Conservation (phyloP, 768 basidiomycete genomes). For the Agrocybe praecox region DNA sequence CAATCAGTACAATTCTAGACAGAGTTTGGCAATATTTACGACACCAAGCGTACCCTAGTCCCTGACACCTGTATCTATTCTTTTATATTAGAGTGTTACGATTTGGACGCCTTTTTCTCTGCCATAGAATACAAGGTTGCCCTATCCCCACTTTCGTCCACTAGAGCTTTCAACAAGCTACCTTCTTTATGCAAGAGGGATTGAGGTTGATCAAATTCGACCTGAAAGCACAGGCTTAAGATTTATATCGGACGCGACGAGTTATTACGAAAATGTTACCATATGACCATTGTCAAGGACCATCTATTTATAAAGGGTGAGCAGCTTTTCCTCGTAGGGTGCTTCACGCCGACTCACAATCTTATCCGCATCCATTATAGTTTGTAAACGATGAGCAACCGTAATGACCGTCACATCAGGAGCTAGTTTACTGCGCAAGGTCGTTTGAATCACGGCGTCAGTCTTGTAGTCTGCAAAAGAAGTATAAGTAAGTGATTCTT, state of each 20-base stretch:
- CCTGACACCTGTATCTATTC: too few species aligned
- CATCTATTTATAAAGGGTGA: conserved; percentile 36
- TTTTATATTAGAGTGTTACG: too few species aligned
- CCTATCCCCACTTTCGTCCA: conserved; percentile 59
- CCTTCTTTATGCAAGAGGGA: conserved; percentile 51
- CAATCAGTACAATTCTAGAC: too few species aligned
- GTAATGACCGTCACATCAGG: conserved; percentile 61
- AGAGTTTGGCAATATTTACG: too few species aligned
- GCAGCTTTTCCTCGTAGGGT: not conserved
- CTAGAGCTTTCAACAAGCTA: conserved; percentile 52
- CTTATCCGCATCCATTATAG: conserved; percentile 66
- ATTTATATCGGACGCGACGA: not conserved
- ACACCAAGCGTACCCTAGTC: too few species aligned
- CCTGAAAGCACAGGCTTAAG: conserved; percentile 22
- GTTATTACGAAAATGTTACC: conserved; percentile 15
- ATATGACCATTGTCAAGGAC: conserved; percentile 47
- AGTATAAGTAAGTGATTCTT: not conserved
- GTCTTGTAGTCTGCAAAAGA: conserved; percentile 49
- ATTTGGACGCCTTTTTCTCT: too few species aligned
- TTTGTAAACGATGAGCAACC: conserved; percentile 70
- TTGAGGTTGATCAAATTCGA: conserved; percentile 57
- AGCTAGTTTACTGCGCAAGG: conserved; percentile 64
- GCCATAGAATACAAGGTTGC: conserved; percentile 44
- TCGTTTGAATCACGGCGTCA: conserved; percentile 67
- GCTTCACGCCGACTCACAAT: conserved; percentile 32